Evolutionary conservation across 2,329 filamentous ascomycete genomes (phyloP).

Genomic region (Talaromyces sp.): DNA sequence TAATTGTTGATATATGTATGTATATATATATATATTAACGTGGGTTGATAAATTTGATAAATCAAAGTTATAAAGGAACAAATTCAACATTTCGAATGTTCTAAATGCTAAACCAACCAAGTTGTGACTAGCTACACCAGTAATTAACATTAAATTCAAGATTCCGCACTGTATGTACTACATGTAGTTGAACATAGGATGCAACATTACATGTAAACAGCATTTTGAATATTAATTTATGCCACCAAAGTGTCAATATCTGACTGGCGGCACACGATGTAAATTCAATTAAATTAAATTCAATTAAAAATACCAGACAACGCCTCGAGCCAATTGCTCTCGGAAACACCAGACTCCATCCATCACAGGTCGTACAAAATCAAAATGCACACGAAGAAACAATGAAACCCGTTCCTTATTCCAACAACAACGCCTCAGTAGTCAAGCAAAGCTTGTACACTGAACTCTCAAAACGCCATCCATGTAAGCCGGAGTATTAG

Average conservation of each 20-base stretch:
- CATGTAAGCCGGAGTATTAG: slow-evolving; percentile 7
- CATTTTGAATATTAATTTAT: not conserved
- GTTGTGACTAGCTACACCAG: too few species aligned
- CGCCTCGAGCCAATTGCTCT: not conserved
- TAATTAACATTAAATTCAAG: too few species aligned
- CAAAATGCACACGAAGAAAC: not conserved
- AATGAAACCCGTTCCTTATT: not conserved
- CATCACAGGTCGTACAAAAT: not conserved
- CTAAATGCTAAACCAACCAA: too few species aligned
- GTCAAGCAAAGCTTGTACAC: not conserved
- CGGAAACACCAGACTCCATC: not conserved
- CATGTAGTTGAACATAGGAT: too few species aligned
- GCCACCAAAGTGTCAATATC: not conserved
- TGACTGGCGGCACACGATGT: not conserved
- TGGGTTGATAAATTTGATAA: too few species aligned
- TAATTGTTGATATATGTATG: too few species aligned
- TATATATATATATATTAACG: too few species aligned
- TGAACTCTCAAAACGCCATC: slow-evolving; percentile 10
- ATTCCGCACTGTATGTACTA: too few species aligned
- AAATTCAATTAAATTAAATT: not conserved
- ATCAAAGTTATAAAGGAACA: too few species aligned
- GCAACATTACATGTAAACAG: not conserved
- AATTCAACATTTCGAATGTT: too few species aligned
- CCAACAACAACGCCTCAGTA: not conserved
- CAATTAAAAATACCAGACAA: not conserved